Percentiles rank a stretch among this genome's conserved stretches.
Conservation (phyloP, 257 asterid genomes). For the Leonotis leonurus region DNA sequence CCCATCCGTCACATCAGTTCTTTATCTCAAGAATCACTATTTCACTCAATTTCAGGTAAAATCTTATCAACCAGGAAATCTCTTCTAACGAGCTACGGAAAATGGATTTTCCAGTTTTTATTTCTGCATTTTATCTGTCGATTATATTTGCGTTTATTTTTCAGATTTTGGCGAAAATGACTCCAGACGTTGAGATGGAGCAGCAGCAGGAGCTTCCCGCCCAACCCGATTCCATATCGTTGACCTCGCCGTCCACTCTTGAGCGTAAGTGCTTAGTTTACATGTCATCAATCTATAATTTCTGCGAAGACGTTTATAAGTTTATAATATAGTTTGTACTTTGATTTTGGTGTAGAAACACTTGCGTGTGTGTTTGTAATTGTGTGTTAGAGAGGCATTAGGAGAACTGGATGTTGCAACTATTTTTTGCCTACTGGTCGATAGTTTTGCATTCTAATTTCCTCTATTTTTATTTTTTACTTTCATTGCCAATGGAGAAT, state of each 20-base stretch:
- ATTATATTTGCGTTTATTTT: conserved; percentile 23
- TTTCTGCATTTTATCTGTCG: conserved; percentile 14
- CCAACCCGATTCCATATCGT: conserved; percentile 36
- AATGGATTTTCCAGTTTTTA: conserved; percentile 18
- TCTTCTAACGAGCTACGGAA: not conserved
- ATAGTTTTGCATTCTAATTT: not conserved
- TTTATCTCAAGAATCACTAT: conserved; percentile 5
- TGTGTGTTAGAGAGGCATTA: not conserved
- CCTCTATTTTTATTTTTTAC: not conserved
- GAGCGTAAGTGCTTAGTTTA: conserved; percentile 33
- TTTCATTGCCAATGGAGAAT: not conserved
- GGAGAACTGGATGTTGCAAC: not conserved
- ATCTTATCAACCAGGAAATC: not conserved
- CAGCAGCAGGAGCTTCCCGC: conserved; percentile 43
- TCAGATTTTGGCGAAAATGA: conserved; percentile 42
- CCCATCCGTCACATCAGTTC: conserved; percentile 17
- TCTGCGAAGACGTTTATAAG: not conserved
- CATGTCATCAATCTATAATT: not conserved
- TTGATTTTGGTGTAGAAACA: not conserved
- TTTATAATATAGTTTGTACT: not conserved
- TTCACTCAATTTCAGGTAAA: conserved; percentile 18
- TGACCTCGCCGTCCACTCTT: conserved; percentile 36
- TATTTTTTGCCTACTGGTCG: not conserved
- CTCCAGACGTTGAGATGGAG: conserved; percentile 81
- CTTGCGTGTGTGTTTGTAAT: not conserved